A percentile compares a stretch with the other conserved stretches of the same genome.
Evolutionary conservation across 1,284 basidiomycete species (phyloP).

Genomic region (Fomitopsis betulina): DNA sequence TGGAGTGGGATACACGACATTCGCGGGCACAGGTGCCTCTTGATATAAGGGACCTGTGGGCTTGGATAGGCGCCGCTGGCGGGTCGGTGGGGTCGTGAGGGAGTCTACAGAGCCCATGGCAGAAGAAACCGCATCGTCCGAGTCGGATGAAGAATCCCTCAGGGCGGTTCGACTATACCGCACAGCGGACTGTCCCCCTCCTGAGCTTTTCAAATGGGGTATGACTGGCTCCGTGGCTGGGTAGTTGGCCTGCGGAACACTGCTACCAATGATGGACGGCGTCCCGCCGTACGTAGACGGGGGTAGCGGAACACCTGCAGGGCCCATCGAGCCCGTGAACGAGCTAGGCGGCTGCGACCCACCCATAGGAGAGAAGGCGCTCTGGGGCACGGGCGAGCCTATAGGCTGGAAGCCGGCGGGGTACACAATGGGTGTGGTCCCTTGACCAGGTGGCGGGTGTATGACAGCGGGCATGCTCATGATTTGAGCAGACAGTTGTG

Average conservation of each 20-base stretch:
- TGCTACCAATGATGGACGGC: slow-evolving; percentile 10
- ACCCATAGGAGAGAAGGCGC: slow-evolving; percentile 9
- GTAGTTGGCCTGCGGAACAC: slow-evolving; percentile 12
- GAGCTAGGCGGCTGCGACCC: slow-evolving; percentile 3
- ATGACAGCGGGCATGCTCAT: slow-evolving; percentile 9
- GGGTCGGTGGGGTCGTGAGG: slow-evolving; percentile 25
- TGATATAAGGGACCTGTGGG: slow-evolving; percentile 22
- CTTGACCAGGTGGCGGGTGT: slow-evolving; percentile 11
- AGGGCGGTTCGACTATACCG: slow-evolving; percentile 11
- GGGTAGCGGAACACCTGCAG: slow-evolving; percentile 16
- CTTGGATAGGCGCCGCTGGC: slow-evolving; percentile 13
- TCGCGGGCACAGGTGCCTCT: slow-evolving; percentile 18
- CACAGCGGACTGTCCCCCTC: slow-evolving; percentile 12
- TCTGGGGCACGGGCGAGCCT: slow-evolving; percentile 17
- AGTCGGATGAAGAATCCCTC: slow-evolving; percentile 18
- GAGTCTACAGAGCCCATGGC: slow-evolving; percentile 22
- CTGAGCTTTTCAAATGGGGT: slow-evolving; percentile 10
- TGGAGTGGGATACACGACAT: slow-evolving; percentile 20
- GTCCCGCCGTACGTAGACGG: slow-evolving; percentile 14
- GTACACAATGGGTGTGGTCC: slow-evolving; percentile 5
- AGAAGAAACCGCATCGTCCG: slow-evolving; percentile 22
- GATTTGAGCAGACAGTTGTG: background rate
- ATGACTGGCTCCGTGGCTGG: slow-evolving; percentile 14
- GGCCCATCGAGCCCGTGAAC: slow-evolving; percentile 5
- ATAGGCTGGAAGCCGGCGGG: slow-evolving; percentile 29